phyloP scores from a whole-genome alignment of 805 yeast species.

The Wickerhamiella sorbophila region DNA sequence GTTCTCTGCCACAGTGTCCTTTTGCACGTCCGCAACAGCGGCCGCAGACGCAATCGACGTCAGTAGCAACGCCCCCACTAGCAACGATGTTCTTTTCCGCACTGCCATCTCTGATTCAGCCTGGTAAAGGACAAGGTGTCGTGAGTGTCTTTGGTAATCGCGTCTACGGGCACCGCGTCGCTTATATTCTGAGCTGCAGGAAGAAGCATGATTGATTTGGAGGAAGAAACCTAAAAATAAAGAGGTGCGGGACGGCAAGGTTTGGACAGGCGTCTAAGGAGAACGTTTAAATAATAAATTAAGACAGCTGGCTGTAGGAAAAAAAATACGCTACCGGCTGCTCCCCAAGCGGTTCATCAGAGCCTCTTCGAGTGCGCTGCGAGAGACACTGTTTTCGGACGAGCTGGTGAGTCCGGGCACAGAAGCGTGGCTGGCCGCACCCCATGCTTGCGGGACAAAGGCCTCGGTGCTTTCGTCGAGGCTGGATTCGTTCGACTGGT shows the following conservation, averaged over 20 bases:
- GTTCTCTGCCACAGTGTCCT: constrained; percentile 3
- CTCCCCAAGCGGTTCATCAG: constrained; percentile 12
- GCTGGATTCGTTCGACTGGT: not conserved
- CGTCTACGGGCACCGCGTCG: too few relatives aligned
- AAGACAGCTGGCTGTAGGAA: too few relatives aligned
- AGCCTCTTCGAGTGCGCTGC: constrained; percentile 26
- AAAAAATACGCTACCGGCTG: not conserved
- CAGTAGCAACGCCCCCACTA: not conserved
- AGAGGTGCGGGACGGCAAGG: too few relatives aligned
- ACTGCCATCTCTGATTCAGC: not conserved
- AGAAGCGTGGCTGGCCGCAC: not conserved
- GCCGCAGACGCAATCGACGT: not conserved
- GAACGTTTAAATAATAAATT: too few relatives aligned
- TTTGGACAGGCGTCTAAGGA: too few relatives aligned
- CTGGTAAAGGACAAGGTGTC: not conserved
- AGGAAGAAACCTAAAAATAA: too few relatives aligned
- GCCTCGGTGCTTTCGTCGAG: constrained; percentile 9
- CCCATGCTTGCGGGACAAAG: constrained; percentile 4
- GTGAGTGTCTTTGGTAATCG: not conserved
- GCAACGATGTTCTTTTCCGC: not conserved
- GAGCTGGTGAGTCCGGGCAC: constrained; percentile 4
- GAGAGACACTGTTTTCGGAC: constrained; percentile 20
- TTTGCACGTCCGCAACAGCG: not conserved
- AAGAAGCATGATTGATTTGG: too few relatives aligned
- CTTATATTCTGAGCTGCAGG: too few relatives aligned